phyloP scores from a whole-genome alignment of 2,329 filamentous ascomycete genomes.

The Colletotrichum truncatum region DNA sequence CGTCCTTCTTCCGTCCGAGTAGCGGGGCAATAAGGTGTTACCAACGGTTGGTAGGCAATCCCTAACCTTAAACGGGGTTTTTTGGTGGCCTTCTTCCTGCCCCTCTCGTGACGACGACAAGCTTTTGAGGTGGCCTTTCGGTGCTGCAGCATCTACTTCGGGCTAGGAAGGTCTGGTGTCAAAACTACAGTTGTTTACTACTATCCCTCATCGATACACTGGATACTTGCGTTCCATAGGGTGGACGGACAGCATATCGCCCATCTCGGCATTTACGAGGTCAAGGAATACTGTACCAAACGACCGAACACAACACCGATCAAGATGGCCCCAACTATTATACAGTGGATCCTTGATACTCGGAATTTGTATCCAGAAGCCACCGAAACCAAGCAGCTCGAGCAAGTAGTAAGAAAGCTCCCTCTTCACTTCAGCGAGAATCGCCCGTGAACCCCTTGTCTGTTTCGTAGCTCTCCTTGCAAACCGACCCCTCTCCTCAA shows the following conservation, averaged over 20 bases:
- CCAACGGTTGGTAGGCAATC: neutral
- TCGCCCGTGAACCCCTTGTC: neutral
- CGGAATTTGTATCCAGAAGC: slow-evolving; percentile 65
- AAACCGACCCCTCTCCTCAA: neutral
- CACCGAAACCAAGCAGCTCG: slow-evolving; percentile 56
- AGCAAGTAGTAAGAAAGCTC: slow-evolving; percentile 50
- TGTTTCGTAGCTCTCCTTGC: neutral
- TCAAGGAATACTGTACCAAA: slow-evolving; percentile 5
- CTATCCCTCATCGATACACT: neutral
- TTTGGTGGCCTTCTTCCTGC: slow-evolving; percentile 14
- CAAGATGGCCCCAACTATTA: slow-evolving; percentile 45
- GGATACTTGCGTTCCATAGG: neutral
- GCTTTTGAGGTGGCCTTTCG: neutral
- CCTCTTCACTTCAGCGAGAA: neutral
- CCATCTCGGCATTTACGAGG: neutral
- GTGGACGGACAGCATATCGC: neutral
- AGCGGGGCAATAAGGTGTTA: slow-evolving; percentile 12
- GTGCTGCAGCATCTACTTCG: neutral
- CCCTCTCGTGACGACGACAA: slow-evolving; percentile 6
- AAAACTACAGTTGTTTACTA: neutral
- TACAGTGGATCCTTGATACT: slow-evolving; percentile 72
- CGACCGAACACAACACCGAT: slow-evolving; percentile 10
- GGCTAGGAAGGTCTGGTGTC: neutral
- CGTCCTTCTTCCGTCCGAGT: neutral
- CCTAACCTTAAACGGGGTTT: slow-evolving; percentile 9